Evolutionary conservation across 176 grass and related monocot genomes (phyloP).

Genomic region (Triticum timopheevii): DNA sequence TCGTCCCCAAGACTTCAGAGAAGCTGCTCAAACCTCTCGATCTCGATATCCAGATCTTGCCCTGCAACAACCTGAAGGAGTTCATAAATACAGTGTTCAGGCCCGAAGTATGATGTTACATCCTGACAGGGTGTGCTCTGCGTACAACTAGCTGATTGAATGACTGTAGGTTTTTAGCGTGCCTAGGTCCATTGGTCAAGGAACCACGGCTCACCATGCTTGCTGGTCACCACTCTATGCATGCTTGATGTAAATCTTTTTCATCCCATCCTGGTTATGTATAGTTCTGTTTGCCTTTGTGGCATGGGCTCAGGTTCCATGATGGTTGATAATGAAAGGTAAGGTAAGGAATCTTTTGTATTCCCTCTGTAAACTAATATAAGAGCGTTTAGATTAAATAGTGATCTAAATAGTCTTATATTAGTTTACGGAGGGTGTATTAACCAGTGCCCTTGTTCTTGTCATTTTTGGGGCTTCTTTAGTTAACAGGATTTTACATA

Average conservation of each 20-base stretch:
- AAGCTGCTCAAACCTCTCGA: constrained; percentile 53
- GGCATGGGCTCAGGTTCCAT: neutral
- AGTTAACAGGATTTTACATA: neutral
- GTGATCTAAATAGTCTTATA: no score
- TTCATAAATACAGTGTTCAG: constrained; percentile 65
- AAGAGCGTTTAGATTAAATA: no score
- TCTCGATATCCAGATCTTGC: constrained; percentile 55
- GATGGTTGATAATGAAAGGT: neutral
- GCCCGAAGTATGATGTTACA: constrained; percentile 6
- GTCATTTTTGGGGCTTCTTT: neutral
- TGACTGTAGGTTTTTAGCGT: constrained; percentile 6
- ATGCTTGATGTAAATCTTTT: neutral
- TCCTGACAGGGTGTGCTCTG: neutral
- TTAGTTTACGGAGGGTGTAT: neutral
- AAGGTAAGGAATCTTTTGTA: neutral
- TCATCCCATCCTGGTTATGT: neutral
- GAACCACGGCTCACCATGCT: neutral
- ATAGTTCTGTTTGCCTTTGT: neutral
- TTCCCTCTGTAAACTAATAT: no score
- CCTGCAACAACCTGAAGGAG: constrained; percentile 87
- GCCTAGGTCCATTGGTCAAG: neutral
- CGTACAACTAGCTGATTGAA: constrained; percentile 1
- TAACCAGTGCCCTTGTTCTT: neutral
- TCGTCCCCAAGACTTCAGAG: constrained; percentile 63
- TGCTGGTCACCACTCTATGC: neutral